These are phyloP conservation scores for Leucosporidium scottii DNA, from an alignment of 768 basidiomycete species.

Conservation along the genomic window DNA sequence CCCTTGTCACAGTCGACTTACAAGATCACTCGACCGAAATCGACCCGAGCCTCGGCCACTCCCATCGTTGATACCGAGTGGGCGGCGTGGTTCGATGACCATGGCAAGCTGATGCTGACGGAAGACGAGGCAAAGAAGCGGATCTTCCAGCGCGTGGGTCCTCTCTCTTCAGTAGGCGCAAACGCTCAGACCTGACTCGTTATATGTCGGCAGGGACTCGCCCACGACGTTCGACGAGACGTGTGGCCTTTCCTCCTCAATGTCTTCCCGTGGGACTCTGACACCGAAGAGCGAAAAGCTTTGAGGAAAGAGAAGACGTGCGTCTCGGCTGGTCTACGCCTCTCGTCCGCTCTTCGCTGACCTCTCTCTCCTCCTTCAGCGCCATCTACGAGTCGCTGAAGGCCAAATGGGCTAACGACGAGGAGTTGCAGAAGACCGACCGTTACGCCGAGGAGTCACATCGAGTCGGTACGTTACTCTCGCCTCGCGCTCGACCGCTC, in stretches of 20 bases:
- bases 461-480: slow-evolving; percentile 26
- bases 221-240: slow-evolving; percentile 55
- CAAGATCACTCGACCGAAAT: slow-evolving; percentile 70
- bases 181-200: background rate
- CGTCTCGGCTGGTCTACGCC: slow-evolving; percentile 13
- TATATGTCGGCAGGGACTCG: slow-evolving; percentile 49
- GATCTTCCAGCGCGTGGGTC: slow-evolving; percentile 59
- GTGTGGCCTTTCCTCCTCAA: slow-evolving; percentile 89
- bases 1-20: slow-evolving; percentile 41
- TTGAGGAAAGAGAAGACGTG: slow-evolving; percentile 63
- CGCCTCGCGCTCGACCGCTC: background rate
- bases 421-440: slow-evolving; percentile 69
- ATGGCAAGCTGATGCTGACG: slow-evolving; percentile 36
- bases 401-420: slow-evolving; percentile 72
- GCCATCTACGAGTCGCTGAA: slow-evolving; percentile 64
- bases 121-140: slow-evolving; percentile 66
- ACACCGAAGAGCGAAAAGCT: slow-evolving; percentile 54
- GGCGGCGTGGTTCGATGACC: slow-evolving; percentile 61
- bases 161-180: too few species aligned
- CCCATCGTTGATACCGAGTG: slow-evolving; percentile 70
- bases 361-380: slow-evolving; percentile 43
- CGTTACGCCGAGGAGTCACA: slow-evolving; percentile 69
- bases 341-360: background rate
- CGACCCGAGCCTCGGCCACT: slow-evolving; percentile 69
- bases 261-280: slow-evolving; percentile 72